Base-by-base conservation (phyloP, 192 early-diverging fungal genomes). In the Ambispora gerdemannii region DNA sequence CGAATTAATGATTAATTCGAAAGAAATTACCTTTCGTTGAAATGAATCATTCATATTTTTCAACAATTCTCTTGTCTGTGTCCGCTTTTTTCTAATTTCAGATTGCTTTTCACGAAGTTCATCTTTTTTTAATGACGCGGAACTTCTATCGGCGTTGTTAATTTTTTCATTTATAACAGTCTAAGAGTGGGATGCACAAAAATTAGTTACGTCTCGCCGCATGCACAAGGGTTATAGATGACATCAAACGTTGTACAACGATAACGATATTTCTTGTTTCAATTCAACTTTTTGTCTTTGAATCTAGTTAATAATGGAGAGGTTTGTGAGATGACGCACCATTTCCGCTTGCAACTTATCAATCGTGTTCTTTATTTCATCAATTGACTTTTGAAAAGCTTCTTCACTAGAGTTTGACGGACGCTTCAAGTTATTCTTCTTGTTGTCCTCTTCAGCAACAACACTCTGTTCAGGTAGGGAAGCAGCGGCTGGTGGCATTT, bases 1-100 rank as follows among this genome's bases (percentile, higher is more conserved):
- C 19, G 8, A n/a, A 30, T 24, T 33, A 10, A 47, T 27, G 11
- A 35, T 34, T 52, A 19, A 49, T 62, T 53, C 22, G 13, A 8
- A 3, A 3, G 8, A 28, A 50, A 50, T 28, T 72, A 90, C 90
- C 85, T 91, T 94, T 82, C 93, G 93, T 78, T 86, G 84, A 72
- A 94, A 82, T 35, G 84, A 85, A 20, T 88, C 85, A 65, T 90
- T 86, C 25, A 94, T 80, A 52, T 79, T 68, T 61, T 84, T 91
- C 65, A 92, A 76, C 70, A 86, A 79, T 76, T 92, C 89, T 76
- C 92, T 83, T 24, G 87, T 84, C 76, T 87, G 86, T 74, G 81
- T 81, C 53, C 89, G 85, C 53, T 78, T 80, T 61, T 90, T 83
- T 77, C 88, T 88, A 52, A 89, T 77, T 33, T 85, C 86, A 32